Base-by-base conservation (phyloP, 805 yeast genomes). In the Myxozyma neotropica region DNA sequence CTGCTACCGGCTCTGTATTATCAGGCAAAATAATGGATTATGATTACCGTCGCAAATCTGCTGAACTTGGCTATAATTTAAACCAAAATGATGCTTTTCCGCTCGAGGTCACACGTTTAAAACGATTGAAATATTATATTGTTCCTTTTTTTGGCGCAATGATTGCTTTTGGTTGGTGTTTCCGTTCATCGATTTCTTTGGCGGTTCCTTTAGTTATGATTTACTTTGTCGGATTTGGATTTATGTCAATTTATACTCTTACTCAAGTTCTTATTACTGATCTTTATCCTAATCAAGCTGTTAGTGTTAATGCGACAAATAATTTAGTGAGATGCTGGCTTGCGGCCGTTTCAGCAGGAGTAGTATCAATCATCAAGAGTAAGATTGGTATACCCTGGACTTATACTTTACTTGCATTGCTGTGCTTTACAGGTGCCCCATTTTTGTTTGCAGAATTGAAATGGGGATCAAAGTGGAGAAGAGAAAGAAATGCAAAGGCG, bases 261-360 rank as follows among this genome's bases (percentile, higher is more conserved):
- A 77, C 84, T 2, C 80, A 85, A 0, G 88, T 94, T 0, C 72
- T 90, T 42, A 71, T 89, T 56, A 87, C 89, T n/a, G 96, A 91
- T 69, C 70, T 89, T 58, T 85, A 80, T 63, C 96, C 96, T 0
- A 72, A 78, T 2, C 80, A 80, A 48, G 80, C 90, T 0, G 88
- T 95, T 0, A 82, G 93, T 2, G 86, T 92, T 3, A 81, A 89
- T 0, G 86, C 94, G 8, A 78, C 87, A 51, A 77, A 86, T 63
- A 91, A 91, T 69, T 74, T 90, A 29, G 78, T 84, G 23, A 76
- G 97, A 66, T 91, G 96, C 70, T 75, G 82, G n/a, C 67, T 83
- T 49, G 85, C 86, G 31, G 96, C 96, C 0, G 78, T 83, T 0
- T 84, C 87, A 44, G 79, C 87, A 21, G 94, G 88, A 0, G 85